Evolutionary conservation across 805 yeast species (phyloP), one percentile per base, ranked within the genome.

Genomic region (Zygoascus flipseniorum): DNA sequence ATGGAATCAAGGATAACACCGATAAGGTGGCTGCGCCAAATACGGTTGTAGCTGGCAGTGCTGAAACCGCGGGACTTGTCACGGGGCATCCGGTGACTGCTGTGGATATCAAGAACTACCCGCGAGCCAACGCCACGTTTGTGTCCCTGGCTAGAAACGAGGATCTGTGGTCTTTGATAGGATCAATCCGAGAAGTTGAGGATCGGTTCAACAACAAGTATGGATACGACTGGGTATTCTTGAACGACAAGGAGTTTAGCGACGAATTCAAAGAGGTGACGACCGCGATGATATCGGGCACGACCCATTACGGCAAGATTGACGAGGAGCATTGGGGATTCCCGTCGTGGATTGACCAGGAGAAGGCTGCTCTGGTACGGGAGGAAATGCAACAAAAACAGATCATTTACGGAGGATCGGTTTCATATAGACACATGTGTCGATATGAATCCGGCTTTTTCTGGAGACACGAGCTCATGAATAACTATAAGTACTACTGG

Each of bases 201-300:
- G 88, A 85, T 67, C 77, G 90, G 52, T 89, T 89, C 73, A 89
- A 92, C 72, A 67, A 70, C 49, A 73, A 82, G 57, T 89, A 65
- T 70, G 80, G 86, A 59, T 90, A 90, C 67, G 95, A 89, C 66
- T 90, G 97, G 97, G 90, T 89, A 14, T 90, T 90, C 69, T 72
- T 92, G 60, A 90, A 90, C 70, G 92, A 92, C 66, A 82, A 78
- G 53, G 82, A 78, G 20, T 90, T 89, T 68, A 72, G 76, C 35
- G 84, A 83, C 1, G 87, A 84, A 53, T 89, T 90, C 71, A 83
- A 80, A 64, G 63, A 63, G 2, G 69, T 72, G 42, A 77, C 88
- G 11, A 54, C 75, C 0, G 66, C 75, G 2, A 71, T 82, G 53
- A 80, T 81, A 31, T 76, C 85, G 52, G 95, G 96, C 47, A 75